These are phyloP conservation scores for Wallacemonas rigidus DNA, from an alignment of 208 protist species.

Conservation along the genomic window DNA sequence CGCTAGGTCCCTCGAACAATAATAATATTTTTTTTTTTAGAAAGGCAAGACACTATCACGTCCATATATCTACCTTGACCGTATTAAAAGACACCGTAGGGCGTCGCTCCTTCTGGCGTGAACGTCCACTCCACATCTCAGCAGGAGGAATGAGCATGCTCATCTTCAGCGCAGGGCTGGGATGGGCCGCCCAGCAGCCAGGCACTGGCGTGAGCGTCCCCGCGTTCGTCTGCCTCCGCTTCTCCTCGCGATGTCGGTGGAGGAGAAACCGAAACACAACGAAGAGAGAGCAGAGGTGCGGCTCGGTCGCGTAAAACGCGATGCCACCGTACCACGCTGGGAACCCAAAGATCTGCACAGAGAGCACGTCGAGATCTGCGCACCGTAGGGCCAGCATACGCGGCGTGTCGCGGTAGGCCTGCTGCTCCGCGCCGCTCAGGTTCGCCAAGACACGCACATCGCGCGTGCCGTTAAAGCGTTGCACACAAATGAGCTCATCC, in stretches of 20 bases:
- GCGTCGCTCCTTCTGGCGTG: not conserved
- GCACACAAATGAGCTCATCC: conserved; percentile 10
- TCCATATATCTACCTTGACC: conserved; percentile 23
- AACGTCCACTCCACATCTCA: not conserved
- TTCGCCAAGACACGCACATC: not conserved
- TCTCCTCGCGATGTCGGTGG: not conserved
- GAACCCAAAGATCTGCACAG: conserved; percentile 54
- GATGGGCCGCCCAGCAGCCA: not conserved
- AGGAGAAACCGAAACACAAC: conserved; percentile 15
- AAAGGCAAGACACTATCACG: not conserved
- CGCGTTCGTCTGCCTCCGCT: not conserved
- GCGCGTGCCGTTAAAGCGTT: conserved; percentile 6
- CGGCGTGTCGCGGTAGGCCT: conserved; percentile 4
- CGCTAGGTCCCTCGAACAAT: too few relatives aligned
- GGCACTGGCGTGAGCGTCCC: not conserved
- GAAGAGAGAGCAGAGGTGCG: conserved; percentile 20
- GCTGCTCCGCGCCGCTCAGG: not conserved
- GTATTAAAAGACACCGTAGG: conserved; percentile 21
- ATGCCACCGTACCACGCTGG: conserved; percentile 54
- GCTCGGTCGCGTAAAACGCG: conserved; percentile 41
- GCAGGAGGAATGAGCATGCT: conserved; percentile 2
- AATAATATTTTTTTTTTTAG: too few relatives aligned
- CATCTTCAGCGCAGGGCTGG: not conserved
- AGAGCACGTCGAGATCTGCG: conserved; percentile 57
- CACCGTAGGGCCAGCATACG: conserved; percentile 7